A percentile compares a stretch with the other conserved stretches of the same genome.
These are phyloP conservation scores for Vitis hybrid DNA, from an alignment of 177 flowering plant genomes.

Conservation along the genomic window DNA sequence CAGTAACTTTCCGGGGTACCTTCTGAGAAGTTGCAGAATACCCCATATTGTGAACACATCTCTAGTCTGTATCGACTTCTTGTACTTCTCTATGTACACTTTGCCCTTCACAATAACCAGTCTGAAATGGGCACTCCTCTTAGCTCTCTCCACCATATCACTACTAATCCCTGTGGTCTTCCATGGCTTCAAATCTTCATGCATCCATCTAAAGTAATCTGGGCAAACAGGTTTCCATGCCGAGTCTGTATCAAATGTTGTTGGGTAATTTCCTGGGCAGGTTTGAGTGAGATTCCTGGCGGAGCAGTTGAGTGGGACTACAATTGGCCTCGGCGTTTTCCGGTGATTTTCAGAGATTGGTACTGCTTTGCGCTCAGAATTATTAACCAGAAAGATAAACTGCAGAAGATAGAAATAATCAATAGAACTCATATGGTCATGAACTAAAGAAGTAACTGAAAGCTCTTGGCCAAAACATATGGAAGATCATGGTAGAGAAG, in stretches of 20 bases:
- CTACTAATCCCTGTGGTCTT: constrained; percentile 26
- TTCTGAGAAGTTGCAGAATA: constrained; percentile 33
- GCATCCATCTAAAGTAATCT: constrained; percentile 38
- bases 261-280: constrained; percentile 21
- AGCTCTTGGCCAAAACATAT: too few relatives aligned
- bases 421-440: background rate
- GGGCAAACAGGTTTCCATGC: constrained; percentile 21
- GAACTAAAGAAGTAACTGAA: background rate
- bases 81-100: constrained; percentile 26
- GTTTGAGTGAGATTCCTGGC: constrained; percentile 8
- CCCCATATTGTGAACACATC: constrained; percentile 36
- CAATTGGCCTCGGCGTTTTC: background rate
- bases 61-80: constrained; percentile 26
- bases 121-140: constrained; percentile 29
- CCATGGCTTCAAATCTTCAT: constrained; percentile 41
- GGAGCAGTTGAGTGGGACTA: constrained; percentile 19
- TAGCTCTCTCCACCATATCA: constrained; percentile 34
- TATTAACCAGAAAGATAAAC: background rate
- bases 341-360: background rate
- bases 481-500: too few relatives aligned
- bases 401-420: background rate
- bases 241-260: constrained; percentile 1
- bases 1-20: constrained; percentile 37
- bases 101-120: constrained; percentile 29
- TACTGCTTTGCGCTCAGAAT: background rate